phyloP scores from a whole-genome alignment of 257 asterid species.

The Ophiorrhiza pumila region DNA sequence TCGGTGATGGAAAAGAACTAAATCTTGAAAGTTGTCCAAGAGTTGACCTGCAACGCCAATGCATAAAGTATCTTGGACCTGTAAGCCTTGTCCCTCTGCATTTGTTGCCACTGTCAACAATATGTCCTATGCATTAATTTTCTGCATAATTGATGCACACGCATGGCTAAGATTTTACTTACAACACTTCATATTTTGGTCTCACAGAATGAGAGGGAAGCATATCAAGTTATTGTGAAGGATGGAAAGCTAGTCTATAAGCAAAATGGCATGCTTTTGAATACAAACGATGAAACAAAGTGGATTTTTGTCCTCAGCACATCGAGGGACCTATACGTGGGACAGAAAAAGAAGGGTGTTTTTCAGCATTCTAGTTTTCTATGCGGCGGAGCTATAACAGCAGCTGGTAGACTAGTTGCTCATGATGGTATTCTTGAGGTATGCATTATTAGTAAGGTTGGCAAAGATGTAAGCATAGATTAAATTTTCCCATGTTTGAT shows the following conservation, averaged over 20 bases:
- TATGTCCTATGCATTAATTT: background rate
- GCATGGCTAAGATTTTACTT: background rate
- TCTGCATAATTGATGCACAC: background rate
- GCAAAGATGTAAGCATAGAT: background rate
- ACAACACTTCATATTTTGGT: background rate
- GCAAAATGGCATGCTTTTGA: conserved; percentile 42
- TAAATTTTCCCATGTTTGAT: background rate
- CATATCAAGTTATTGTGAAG: conserved; percentile 49
- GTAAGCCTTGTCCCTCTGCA: conserved; percentile 34
- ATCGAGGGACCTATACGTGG: conserved; percentile 45
- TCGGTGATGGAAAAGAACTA: conserved; percentile 69
- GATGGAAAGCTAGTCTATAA: conserved; percentile 51
- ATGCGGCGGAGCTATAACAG: conserved; percentile 54
- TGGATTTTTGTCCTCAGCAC: conserved; percentile 81
- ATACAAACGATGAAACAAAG: conserved; percentile 48
- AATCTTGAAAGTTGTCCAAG: conserved; percentile 50
- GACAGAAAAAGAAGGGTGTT: conserved; percentile 47
- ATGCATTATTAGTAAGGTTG: background rate
- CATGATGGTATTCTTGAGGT: conserved; percentile 59
- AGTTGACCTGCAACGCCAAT: conserved; percentile 48
- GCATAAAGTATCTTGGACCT: conserved; percentile 65
- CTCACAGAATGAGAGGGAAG: conserved; percentile 54
- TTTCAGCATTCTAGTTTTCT: conserved; percentile 67
- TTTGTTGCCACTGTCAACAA: background rate
- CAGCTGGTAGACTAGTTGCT: conserved; percentile 67